Percentiles rank a stretch among this genome's conserved stretches.
Conservation (phyloP, 805 yeast species). For the Yamadazyma paraphyllophila region DNA sequence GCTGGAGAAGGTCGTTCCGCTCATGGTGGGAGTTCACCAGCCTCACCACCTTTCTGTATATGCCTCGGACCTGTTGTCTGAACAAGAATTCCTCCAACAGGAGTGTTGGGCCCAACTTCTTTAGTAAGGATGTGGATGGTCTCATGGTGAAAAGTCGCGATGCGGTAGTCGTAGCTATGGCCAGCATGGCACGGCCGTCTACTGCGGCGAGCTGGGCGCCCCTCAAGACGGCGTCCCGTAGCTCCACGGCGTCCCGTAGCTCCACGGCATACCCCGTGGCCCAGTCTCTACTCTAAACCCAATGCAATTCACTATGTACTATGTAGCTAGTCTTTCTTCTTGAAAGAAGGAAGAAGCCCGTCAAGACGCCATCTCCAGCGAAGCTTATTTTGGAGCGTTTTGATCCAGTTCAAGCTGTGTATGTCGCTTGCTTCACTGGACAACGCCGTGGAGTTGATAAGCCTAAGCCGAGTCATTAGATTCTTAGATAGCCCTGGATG, state of each 20-base stretch:
- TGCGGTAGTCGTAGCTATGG: no score
- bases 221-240: no score
- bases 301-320: neutral
- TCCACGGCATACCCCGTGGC: no score
- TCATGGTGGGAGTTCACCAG: slow-evolving; percentile 37
- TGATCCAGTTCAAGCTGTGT: slow-evolving; percentile 15
- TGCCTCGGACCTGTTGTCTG: slow-evolving; percentile 30
- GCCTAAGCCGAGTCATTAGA: slow-evolving; percentile 14
- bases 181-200: no score
- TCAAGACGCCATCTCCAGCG: slow-evolving; percentile 24
- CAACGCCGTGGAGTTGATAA: slow-evolving; percentile 8
- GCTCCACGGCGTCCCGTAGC: no score
- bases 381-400: slow-evolving; percentile 16
- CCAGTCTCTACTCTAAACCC: no score
- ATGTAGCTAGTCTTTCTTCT: neutral
- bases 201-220: no score
- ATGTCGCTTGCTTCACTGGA: slow-evolving; percentile 1
- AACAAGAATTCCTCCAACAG: slow-evolving; percentile 42
- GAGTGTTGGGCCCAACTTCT: slow-evolving; percentile 16
- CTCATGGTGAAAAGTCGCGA: slow-evolving; percentile 1
- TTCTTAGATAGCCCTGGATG: slow-evolving; percentile 13
- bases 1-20: slow-evolving; percentile 29
- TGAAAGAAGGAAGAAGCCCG: slow-evolving; percentile 19
- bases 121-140: slow-evolving; percentile 1
- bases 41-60: slow-evolving; percentile 34